Conservation (phyloP, 2,329 filamentous ascomycete genomes). For the Zymoseptoria passerinii region DNA sequence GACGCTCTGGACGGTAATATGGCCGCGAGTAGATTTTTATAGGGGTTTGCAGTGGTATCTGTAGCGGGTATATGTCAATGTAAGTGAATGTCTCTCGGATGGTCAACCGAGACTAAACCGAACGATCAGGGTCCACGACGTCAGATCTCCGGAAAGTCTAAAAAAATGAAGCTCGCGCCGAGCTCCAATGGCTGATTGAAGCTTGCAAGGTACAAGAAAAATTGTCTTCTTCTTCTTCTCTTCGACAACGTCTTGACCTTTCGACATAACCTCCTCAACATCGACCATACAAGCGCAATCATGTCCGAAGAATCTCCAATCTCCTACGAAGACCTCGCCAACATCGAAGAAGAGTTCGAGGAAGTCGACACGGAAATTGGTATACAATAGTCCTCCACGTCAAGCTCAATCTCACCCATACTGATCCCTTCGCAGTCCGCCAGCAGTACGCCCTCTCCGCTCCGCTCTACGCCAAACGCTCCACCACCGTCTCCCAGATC, state of each 20-base stretch:
- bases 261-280: neutral
- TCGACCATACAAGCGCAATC: neutral
- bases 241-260: neutral
- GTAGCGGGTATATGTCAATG: neutral
- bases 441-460: slow-evolving; percentile 56
- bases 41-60: neutral
- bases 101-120: neutral
- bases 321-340: slow-evolving; percentile 67
- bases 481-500: slow-evolving; percentile 61
- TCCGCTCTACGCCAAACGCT: slow-evolving; percentile 69
- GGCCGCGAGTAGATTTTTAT: neutral
- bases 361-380: slow-evolving; percentile 74
- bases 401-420: neutral
- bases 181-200: neutral
- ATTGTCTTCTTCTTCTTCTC: neutral
- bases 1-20: neutral
- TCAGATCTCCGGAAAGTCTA: neutral
- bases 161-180: neutral
- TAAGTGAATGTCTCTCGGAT: neutral
- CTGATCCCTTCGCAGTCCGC: slow-evolving; percentile 19
- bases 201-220: neutral
- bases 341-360: slow-evolving; percentile 76
- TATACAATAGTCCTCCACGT: slow-evolving; percentile 39
- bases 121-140: neutral
- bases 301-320: slow-evolving; percentile 31